These are phyloP conservation scores for Pseudozyma thailandica DNA, from an alignment of 1,284 basidiomycete species.

Conservation along the genomic window DNA sequence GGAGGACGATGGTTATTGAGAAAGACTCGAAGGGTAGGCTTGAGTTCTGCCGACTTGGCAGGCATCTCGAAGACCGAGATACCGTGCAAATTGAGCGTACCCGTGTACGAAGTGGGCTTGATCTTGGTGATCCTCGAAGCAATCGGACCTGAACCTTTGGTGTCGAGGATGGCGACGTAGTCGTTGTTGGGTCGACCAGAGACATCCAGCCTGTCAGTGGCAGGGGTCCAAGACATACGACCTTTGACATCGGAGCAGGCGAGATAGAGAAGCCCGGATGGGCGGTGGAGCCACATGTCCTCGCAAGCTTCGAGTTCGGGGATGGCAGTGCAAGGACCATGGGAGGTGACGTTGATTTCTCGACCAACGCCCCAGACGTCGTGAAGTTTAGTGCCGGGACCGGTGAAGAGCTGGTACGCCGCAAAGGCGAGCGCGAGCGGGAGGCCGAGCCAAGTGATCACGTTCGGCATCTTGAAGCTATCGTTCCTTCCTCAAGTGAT, in stretches of 20 bases:
- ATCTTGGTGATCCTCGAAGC: slow-evolving; percentile 72
- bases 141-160: slow-evolving; percentile 71
- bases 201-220: slow-evolving; percentile 45
- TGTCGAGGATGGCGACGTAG: slow-evolving; percentile 74
- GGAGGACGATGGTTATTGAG: slow-evolving; percentile 58
- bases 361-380: slow-evolving; percentile 47
- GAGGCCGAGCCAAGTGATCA: slow-evolving; percentile 34
- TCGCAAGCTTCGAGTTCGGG: slow-evolving; percentile 50
- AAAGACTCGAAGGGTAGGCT: slow-evolving; percentile 54
- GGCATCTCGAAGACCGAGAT: slow-evolving; percentile 73
- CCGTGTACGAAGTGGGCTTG: slow-evolving; percentile 69
- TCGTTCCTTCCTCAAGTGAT: not conserved
- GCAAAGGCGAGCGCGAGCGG: slow-evolving; percentile 35
- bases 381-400: slow-evolving; percentile 37
- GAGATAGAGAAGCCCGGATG: slow-evolving; percentile 75
- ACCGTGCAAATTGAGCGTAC: slow-evolving; percentile 74
- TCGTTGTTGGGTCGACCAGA: slow-evolving; percentile 60
- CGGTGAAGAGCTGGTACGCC: slow-evolving; percentile 45
- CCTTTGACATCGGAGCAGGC: slow-evolving; percentile 75
- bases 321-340: slow-evolving; percentile 36
- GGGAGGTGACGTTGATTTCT: slow-evolving; percentile 33
- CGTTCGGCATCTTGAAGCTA: slow-evolving; percentile 26
- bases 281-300: slow-evolving; percentile 60
- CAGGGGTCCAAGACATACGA: slow-evolving; percentile 74
- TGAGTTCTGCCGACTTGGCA: slow-evolving; percentile 27